Percentiles rank a stretch among this genome's conserved stretches.
These are phyloP conservation scores for Neoscytalidium dimidiatum DNA, from an alignment of 2,329 filamentous ascomycete genomes.

Conservation along the genomic window DNA sequence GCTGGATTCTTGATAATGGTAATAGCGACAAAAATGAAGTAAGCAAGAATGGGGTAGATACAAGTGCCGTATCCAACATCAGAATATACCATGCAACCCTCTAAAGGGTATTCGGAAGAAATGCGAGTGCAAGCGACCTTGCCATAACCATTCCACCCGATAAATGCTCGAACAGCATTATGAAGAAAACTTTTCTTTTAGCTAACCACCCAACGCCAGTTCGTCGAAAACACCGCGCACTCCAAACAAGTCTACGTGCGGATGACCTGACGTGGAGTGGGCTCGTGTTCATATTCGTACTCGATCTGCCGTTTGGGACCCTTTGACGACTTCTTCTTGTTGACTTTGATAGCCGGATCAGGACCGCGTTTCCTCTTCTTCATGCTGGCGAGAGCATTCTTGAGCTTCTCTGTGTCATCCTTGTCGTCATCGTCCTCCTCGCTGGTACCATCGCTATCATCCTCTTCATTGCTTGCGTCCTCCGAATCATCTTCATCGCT, in stretches of 20 bases:
- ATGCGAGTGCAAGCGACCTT: neutral
- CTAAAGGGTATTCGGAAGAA: neutral
- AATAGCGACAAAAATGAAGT: too few relatives aligned
- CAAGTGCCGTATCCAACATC: too few relatives aligned
- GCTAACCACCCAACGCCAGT: neutral
- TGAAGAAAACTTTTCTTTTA: neutral
- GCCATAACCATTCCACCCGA: neutral
- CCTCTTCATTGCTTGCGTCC: slow-evolving; percentile 54
- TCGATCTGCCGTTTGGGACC: slow-evolving; percentile 72
- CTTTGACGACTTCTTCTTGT: slow-evolving; percentile 58
- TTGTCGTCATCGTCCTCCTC: slow-evolving; percentile 58
- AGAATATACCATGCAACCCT: neutral
- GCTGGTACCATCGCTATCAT: slow-evolving; percentile 53
- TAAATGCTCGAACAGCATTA: neutral
- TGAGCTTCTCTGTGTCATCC: slow-evolving; percentile 58
- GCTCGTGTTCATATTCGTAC: slow-evolving; percentile 71
- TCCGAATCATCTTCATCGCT: slow-evolving; percentile 60
- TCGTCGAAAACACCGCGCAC: neutral
- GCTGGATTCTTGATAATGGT: too few relatives aligned
- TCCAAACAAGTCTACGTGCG: slow-evolving; percentile 22
- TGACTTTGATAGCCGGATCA: slow-evolving; percentile 54
- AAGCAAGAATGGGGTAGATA: too few relatives aligned
- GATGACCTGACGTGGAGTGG: slow-evolving; percentile 41
- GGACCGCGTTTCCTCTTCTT: slow-evolving; percentile 62
- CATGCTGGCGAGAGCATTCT: slow-evolving; percentile 54